Base-by-base conservation (phyloP, 257 asterid species). In the Verbena officinalis region DNA sequence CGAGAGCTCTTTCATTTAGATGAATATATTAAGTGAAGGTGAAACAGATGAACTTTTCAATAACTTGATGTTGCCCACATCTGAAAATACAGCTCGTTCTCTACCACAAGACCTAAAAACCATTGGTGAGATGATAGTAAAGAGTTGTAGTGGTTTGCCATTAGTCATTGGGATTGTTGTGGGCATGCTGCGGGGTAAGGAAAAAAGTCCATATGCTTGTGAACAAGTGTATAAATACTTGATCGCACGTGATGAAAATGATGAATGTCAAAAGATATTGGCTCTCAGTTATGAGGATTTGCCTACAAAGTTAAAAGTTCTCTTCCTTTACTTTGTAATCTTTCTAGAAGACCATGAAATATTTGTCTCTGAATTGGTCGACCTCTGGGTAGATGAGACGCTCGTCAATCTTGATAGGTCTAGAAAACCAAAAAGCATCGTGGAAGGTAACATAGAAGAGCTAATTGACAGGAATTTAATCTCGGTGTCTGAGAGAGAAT, bases 201-300 rank as follows among this genome's bases (percentile, higher is more conserved):
- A 16, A 46, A 46, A 23, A 46, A 15, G 24, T 16, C 2, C 0
- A 1, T 12, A 16, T 46, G 53, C 53, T 46, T 46, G 53, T 22
- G 16, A 16, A 4, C 17, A 46, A 16, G 53, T 46, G 3, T 23
- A 15, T 3, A 1, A 16, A 46, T 15, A 11, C 53, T 15, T 46
- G 53, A 46, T 11, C 12, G 0, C 17, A 46, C 11, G 22, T 6
- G 10, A 9, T 16, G 53, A 46, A 11, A 46, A 16, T 16, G 33
- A 46, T 16, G 12, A 16, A 6, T 46, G 53, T 16, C 7, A 4
- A 1, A 16, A 46, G 23, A 51, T 51, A 9, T 22, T 51, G 16
- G 57, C 57, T 51, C 11, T 51, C 17, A 51, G 57, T 51, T 51
- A 51, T 33, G 12, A 22, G 7, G 57, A 51, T 51, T 22, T 51